Percentiles rank a stretch among this genome's conserved stretches.
These are phyloP conservation scores for Cladorrhinum samala DNA, from an alignment of 495 filamentous ascomycete genomes.

Conservation along the genomic window DNA sequence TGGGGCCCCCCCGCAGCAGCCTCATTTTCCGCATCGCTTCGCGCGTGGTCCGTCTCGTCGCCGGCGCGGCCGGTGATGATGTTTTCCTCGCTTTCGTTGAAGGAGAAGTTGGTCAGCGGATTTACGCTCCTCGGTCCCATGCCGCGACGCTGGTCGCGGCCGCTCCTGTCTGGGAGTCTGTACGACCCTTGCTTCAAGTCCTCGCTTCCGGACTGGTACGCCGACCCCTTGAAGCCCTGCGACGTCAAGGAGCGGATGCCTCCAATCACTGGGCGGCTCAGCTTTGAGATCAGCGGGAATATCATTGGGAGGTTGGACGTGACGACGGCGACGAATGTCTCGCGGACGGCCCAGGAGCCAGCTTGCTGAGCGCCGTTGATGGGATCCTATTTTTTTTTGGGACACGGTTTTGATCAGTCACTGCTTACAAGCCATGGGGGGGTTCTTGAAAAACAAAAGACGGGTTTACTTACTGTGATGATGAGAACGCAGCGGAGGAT, in stretches of 20 bases:
- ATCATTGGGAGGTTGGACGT: conserved; percentile 50
- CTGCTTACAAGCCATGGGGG: too few relatives aligned
- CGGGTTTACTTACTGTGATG: conserved; percentile 23
- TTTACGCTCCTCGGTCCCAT: conserved; percentile 34
- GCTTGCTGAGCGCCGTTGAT: conserved; percentile 37
- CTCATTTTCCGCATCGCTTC: conserved; percentile 5
- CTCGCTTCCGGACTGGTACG: conserved; percentile 22
- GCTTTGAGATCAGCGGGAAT: conserved; percentile 39
- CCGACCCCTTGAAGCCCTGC: conserved; percentile 5
- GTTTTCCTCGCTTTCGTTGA: conserved; percentile 47
- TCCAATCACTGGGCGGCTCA: conserved; percentile 29
- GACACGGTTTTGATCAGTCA: too few relatives aligned
- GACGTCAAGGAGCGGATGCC: conserved; percentile 27
- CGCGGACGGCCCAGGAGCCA: conserved; percentile 43
- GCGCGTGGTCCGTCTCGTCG: neutral
- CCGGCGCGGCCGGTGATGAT: conserved; percentile 23
- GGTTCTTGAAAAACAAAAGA: neutral
- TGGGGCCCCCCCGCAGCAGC: conserved; percentile 1
- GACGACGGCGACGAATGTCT: conserved; percentile 48
- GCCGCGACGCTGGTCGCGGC: conserved; percentile 37
- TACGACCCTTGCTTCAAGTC: conserved; percentile 18
- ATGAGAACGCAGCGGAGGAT: conserved; percentile 46
- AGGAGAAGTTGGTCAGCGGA: conserved; percentile 43
- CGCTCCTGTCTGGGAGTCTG: conserved; percentile 32
- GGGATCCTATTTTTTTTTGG: conserved; percentile 29